Evolutionary conservation across 345 rosid species (phyloP), one percentile per base, ranked within the genome.

Genomic region (Boechera retrofracta): DNA sequence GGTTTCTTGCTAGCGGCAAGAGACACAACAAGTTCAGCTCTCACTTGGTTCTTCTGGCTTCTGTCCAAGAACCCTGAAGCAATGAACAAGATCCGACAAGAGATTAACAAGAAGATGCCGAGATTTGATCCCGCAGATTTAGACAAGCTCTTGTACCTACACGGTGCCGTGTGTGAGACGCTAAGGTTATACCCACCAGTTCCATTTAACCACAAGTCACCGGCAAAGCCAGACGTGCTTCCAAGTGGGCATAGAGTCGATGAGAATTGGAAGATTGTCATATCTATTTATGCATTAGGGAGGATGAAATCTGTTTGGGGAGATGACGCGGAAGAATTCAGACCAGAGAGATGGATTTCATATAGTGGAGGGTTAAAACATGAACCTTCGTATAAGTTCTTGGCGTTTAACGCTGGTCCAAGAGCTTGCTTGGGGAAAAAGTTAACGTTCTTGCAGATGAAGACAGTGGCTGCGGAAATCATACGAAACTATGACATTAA

Each of bases 311-410:
- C 64, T 3, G 24, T 58, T n/a, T 58, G 64, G 64, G 44, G 29
- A 35, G 64, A 58, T 8, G 44, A 58, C 28, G 64, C 64, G 0
- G 3, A n/a, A n/a, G 63, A 7, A 1, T 57, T 58, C 13, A 15
- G 26, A 58, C 63, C 63, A 33, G 63, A 58, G 24, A 33, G 63
- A 32, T 58, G 63, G 42, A 58, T 58, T 33, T 58, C 63, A 58
- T 10, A 57, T 12, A 58, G 11, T 32, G 42, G 63, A n/a, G 8
- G 5, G 6, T 8, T 58, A 7, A 57, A 4, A 58, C 26, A 33
- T n/a, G 63, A 58, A 58, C 63, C 42, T 33, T 58, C 42, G 2
- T n/a, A 58, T 15, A 58, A 58, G 42, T 33, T 58, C 5, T 7
- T 58, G 42, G 24, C 41, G 11, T 57, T 57, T 32, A 57, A 57